A percentile compares a stretch with the other conserved stretches of the same genome.
Conservation (phyloP, 2,329 filamentous ascomycete species). For the Arthrobotrys iridis region DNA sequence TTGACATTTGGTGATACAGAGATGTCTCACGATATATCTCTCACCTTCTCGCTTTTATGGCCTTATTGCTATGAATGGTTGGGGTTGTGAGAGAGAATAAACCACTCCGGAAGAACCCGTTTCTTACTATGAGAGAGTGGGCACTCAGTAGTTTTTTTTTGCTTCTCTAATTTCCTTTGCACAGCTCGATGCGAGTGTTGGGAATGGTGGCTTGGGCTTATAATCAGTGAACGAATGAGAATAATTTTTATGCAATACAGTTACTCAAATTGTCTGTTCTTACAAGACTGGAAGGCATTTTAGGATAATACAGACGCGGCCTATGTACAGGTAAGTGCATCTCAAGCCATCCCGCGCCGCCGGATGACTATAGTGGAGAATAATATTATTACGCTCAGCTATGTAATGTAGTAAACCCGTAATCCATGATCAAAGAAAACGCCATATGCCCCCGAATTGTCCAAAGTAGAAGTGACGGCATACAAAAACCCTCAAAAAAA, state of each 20-base stretch:
- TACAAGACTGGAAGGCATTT: background rate
- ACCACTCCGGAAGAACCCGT: too few species aligned
- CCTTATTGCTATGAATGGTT: too few species aligned
- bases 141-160: too few species aligned
- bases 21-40: background rate
- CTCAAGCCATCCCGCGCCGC: slow-evolving; percentile 16
- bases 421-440: slow-evolving; percentile 45
- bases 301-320: slow-evolving; percentile 8
- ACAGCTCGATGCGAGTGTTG: too few species aligned
- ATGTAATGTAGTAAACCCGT: slow-evolving; percentile 5
- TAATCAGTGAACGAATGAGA: too few species aligned
- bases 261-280: background rate
- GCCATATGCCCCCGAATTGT: slow-evolving; percentile 26
- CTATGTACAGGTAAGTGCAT: background rate
- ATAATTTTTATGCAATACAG: background rate
- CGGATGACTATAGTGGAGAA: background rate
- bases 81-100: too few species aligned
- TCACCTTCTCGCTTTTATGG: background rate
- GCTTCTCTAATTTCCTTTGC: too few species aligned
- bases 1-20: slow-evolving; percentile 39
- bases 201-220: too few species aligned
- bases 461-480: background rate
- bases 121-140: too few species aligned
- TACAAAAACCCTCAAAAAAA: slow-evolving; percentile 4
- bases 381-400: slow-evolving; percentile 22